Conservation (phyloP, 2,329 filamentous ascomycete species). For the Talaromyces sp. region DNA sequence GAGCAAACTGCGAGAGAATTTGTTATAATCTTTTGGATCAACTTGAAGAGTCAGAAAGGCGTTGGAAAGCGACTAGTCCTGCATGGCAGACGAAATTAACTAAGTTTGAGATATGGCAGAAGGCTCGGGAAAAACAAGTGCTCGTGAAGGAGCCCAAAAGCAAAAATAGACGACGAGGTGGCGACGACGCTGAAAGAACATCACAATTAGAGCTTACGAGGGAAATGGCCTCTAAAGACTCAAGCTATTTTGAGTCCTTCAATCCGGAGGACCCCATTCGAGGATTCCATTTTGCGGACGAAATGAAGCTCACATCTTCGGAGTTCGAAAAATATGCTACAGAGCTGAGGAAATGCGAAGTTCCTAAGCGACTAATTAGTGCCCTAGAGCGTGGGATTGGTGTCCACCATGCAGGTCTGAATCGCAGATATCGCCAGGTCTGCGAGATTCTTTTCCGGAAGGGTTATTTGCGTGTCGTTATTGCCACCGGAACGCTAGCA, state of each 20-base stretch:
- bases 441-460: conserved; percentile 60
- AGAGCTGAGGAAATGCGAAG: not conserved
- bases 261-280: conserved; percentile 58
- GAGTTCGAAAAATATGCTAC: not conserved
- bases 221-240: conserved; percentile 53
- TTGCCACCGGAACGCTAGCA: conserved; percentile 70
- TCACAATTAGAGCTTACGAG: conserved; percentile 52
- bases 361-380: conserved; percentile 44
- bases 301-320: not conserved
- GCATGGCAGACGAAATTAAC: conserved; percentile 1
- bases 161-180: conserved; percentile 20
- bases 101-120: conserved; percentile 41
- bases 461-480: conserved; percentile 64
- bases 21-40: not conserved
- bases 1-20: conserved; percentile 58
- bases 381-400: conserved; percentile 65
- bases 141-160: conserved; percentile 37
- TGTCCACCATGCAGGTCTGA: conserved; percentile 76
- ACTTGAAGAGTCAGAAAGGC: not conserved
- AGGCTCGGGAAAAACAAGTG: conserved; percentile 31
- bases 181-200: conserved; percentile 41
- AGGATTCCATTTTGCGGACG: not conserved
- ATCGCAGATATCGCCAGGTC: conserved; percentile 65
- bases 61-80: conserved; percentile 1
- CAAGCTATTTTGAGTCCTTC: conserved; percentile 59